A percentile compares a stretch with the other conserved stretches of the same genome.
Conservation (phyloP, 1,284 basidiomycete species). For the Irpex sp. region DNA sequence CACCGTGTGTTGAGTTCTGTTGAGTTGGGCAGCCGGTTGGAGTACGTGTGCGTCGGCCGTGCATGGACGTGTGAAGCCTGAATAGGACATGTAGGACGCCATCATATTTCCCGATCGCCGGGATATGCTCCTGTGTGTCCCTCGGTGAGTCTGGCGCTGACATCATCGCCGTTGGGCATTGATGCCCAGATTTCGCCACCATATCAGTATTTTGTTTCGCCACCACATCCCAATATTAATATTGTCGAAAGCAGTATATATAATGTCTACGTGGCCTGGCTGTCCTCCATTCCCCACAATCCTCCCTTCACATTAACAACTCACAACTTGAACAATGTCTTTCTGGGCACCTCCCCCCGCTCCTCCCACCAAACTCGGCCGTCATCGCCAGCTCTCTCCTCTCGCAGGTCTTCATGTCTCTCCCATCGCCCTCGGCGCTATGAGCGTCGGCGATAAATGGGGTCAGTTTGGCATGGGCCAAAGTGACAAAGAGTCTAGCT, state of each 20-base stretch:
- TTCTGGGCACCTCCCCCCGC: constrained; percentile 5
- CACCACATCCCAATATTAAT: not conserved
- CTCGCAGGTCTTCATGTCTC: constrained; percentile 32
- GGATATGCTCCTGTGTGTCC: not conserved
- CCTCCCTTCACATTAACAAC: not conserved
- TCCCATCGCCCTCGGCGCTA: constrained; percentile 43
- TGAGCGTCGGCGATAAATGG: constrained; percentile 41
- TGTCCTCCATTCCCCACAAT: too few relatives aligned
- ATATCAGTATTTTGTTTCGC: not conserved
- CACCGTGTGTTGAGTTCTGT: not conserved
- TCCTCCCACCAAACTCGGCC: constrained; percentile 16
- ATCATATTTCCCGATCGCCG: not conserved
- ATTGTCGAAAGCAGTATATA: not conserved
- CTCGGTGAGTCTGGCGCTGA: too few relatives aligned
- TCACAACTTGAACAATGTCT: not conserved
- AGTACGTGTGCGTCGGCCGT: not conserved
- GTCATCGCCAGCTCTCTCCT: constrained; percentile 17
- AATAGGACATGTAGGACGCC: not conserved
- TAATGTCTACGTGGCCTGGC: not conserved
- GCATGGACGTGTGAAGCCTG: not conserved
- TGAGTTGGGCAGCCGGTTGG: not conserved
- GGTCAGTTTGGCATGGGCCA: constrained; percentile 12
- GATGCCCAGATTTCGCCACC: too few relatives aligned
- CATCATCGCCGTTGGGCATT: too few relatives aligned
- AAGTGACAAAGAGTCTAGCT: constrained; percentile 21